These are phyloP conservation scores for Urochloa ruziziensis DNA, from an alignment of 176 grass and related monocot species.

Conservation along the genomic window DNA sequence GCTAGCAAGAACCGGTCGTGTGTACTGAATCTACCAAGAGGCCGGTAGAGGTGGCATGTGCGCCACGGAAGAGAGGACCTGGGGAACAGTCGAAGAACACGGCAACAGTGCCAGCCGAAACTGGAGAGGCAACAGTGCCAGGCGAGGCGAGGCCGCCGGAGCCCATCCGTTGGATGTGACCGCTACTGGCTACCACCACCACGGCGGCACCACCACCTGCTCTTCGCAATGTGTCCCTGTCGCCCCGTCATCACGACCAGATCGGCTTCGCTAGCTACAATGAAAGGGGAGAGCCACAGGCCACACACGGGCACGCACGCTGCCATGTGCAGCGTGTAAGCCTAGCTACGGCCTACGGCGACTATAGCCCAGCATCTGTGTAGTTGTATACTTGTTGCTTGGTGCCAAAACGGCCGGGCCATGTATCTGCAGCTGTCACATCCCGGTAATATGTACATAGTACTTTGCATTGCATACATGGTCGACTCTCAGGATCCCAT, in stretches of 20 bases:
- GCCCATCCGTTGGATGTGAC: constrained; percentile 20
- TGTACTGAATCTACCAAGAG: too few species aligned
- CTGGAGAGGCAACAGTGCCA: neutral
- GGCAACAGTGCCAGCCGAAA: neutral
- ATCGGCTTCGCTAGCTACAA: neutral
- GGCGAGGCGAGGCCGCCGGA: too few species aligned
- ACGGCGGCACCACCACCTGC: neutral
- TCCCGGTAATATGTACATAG: too few species aligned
- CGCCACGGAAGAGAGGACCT: too few species aligned
- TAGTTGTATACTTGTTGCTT: neutral
- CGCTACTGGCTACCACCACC: neutral
- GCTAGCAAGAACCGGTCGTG: too few species aligned
- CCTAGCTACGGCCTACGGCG: neutral
- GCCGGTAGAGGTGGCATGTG: too few species aligned
- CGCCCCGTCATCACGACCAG: neutral
- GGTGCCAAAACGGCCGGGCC: too few species aligned
- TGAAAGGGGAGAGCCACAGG: neutral
- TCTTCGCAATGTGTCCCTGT: neutral
- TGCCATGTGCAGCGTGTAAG: neutral
- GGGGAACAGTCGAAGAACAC: constrained; percentile 4
- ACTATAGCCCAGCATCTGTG: neutral
- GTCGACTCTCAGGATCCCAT: too few species aligned
- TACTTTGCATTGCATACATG: too few species aligned
- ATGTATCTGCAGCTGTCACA: too few species aligned
- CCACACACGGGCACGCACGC: neutral